Evolutionary conservation across 2,329 filamentous ascomycete genomes (phyloP).

Genomic region (Aspergillus hortae): DNA sequence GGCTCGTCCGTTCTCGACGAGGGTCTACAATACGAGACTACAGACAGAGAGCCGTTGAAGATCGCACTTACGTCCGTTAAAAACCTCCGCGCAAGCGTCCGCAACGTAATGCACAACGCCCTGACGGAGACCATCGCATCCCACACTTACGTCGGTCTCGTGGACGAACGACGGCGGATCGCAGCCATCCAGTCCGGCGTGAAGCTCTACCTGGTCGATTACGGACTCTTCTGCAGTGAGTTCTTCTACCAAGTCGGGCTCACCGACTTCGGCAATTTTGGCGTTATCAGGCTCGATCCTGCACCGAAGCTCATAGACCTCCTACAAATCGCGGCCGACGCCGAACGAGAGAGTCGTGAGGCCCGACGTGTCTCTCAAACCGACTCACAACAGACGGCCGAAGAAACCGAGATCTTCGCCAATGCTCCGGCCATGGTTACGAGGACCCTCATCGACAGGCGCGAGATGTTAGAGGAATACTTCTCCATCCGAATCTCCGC

Average conservation of each 20-base stretch:
- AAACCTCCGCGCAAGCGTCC: constrained; percentile 74
- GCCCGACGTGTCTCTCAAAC: not conserved
- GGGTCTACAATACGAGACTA: constrained; percentile 66
- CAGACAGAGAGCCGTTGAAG: constrained; percentile 64
- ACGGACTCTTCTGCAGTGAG: constrained; percentile 79
- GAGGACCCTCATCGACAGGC: constrained; percentile 66
- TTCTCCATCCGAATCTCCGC: constrained; percentile 81
- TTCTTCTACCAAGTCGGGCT: constrained; percentile 95
- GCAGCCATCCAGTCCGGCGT: constrained; percentile 92
- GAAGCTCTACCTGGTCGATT: constrained; percentile 88
- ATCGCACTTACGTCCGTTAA: constrained; percentile 83
- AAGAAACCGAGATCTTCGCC: constrained; percentile 58
- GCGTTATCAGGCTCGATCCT: constrained; percentile 73
- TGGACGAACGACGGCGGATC: constrained; percentile 80
- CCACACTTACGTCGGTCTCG: constrained; percentile 89
- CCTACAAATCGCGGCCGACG: constrained; percentile 67
- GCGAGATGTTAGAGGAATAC: constrained; percentile 89
- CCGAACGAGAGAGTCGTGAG: constrained; percentile 56
- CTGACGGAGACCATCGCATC: constrained; percentile 82
- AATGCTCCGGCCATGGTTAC: constrained; percentile 64
- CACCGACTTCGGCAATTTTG: constrained; percentile 95
- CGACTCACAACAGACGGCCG: constrained; percentile 17
- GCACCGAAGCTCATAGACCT: constrained; percentile 68
- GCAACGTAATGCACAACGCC: constrained; percentile 76
- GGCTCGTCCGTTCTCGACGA: constrained; percentile 34